These are phyloP conservation scores for Termitomyces sp. DNA, from an alignment of 768 basidiomycete genomes.

Conservation along the genomic window DNA sequence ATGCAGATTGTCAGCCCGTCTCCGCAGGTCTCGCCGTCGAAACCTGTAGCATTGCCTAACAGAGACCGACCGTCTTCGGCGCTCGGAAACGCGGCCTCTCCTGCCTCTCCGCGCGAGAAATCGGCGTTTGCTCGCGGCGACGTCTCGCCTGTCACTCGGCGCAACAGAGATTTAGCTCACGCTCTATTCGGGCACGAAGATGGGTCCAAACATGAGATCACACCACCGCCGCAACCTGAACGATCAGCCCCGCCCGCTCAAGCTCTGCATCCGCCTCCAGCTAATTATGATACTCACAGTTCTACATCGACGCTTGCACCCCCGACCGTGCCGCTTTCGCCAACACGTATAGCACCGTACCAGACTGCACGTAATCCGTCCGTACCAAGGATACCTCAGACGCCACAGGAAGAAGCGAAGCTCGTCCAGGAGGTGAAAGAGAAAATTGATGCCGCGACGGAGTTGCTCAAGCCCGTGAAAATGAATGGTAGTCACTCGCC, in stretches of 20 bases:
- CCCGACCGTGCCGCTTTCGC: constrained; percentile 10
- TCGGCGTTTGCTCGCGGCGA: constrained; percentile 24
- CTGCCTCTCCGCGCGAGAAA: constrained; percentile 8
- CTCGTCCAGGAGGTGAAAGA: constrained; percentile 64
- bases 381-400: constrained; percentile 35
- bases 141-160: constrained; percentile 48
- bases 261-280: constrained; percentile 1
- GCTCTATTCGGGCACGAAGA: constrained; percentile 59
- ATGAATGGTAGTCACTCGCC: constrained; percentile 33
- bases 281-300: constrained; percentile 17
- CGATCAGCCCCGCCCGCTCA: background rate
- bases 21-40: constrained; percentile 37
- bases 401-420: constrained; percentile 45
- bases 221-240: background rate
- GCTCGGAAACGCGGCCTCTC: constrained; percentile 15
- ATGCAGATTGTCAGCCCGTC: constrained; percentile 57
- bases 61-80: constrained; percentile 19
- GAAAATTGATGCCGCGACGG: constrained; percentile 62
- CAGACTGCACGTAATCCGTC: constrained; percentile 37
- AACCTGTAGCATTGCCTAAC: constrained; percentile 24
- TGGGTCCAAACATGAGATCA: background rate
- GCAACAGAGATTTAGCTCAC: constrained; percentile 72
- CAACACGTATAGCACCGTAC: constrained; percentile 27
- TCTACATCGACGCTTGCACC: constrained; percentile 17
- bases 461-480: constrained; percentile 45